Evolutionary conservation across 139 green algal genomes (phyloP), one percentile per base, ranked within the genome.

Genomic region (Ulvella scutata): DNA sequence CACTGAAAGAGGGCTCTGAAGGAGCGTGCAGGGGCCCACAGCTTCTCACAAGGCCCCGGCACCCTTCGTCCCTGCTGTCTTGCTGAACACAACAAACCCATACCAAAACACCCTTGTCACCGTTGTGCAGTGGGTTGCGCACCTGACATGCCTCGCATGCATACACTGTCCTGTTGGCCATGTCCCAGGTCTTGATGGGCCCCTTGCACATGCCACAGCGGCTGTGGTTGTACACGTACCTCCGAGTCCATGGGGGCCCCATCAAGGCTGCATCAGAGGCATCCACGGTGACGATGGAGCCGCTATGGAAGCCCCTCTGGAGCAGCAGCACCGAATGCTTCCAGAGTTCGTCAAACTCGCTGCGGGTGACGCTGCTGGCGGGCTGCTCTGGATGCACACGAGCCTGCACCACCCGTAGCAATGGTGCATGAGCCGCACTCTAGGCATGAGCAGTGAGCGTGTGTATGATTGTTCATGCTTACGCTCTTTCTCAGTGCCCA

Each of bases 161-260:
- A 76, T 95, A 95, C 34, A 86, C 84, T 0, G 82, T 94, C 34
- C 91, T 77, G 2, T 39, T 73, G 2, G 84, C 82, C 88, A 96
- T 94, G 77, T 88, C 81, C 91, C 91, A 96, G 0, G 82, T 86
- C 29, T 43, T 60, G 2, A 94, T 78, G 3, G 28, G 36, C 9
- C 77, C 76, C 43, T 80, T 80, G 81, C 91, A 96, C 17, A 84
- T 61, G 9, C 88, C 88, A 74, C 91, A 96, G 23, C 20, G 38
- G 4, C 40, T 43, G 40, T 95, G 90, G 78, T 96, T 96, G 85
- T 96, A 96, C 39, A 93, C 87, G 82, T 95, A 95, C 74, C 90
- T 84, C 17, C 89, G 59, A 0, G 86, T 92, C 89, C 89, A 95
- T 2, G 89, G 88, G 35, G 82, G 76, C 21, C 86, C 86, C 60